Conservation (phyloP, 371 early-diverging fungal genomes). For the Zopfochytrium polystomum region DNA sequence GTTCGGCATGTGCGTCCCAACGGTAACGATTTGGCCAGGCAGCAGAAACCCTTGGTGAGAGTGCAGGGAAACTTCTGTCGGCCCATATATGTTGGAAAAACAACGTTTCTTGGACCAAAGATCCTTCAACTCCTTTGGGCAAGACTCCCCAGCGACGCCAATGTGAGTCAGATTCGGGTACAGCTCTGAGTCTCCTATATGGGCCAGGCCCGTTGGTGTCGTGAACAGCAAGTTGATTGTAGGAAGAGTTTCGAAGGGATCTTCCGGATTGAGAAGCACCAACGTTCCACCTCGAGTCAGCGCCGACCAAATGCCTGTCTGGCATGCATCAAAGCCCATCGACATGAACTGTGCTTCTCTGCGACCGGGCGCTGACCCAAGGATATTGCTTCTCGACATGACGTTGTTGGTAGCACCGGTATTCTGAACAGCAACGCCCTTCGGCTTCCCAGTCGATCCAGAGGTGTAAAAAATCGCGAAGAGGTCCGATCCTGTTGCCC, state of each 20-base stretch:
- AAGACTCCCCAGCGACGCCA: conserved; percentile 21
- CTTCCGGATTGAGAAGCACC: conserved; percentile 22
- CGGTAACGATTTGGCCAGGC: not conserved
- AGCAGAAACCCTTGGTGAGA: not conserved
- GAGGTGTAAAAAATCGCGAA: conserved; percentile 13
- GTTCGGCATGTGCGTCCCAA: conserved; percentile 13
- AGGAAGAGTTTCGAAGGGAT: not conserved
- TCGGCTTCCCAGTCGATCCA: conserved; percentile 27
- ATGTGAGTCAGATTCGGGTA: conserved; percentile 16
- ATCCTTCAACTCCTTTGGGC: conserved; percentile 19
- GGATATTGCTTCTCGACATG: not conserved
- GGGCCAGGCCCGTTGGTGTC: conserved; percentile 28
- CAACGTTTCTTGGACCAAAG: conserved; percentile 13
- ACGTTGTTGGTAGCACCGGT: not conserved
- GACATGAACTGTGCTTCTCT: conserved; percentile 13
- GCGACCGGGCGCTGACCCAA: conserved; percentile 4
- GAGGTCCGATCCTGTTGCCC: not conserved
- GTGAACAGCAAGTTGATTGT: conserved; percentile 6
- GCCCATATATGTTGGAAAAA: conserved; percentile 2
- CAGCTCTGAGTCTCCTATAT: conserved; percentile 4
- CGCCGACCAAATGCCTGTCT: conserved; percentile 10
- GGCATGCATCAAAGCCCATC: conserved; percentile 17
- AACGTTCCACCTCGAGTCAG: conserved; percentile 22
- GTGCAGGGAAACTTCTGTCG: not conserved
- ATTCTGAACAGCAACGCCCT: conserved; percentile 18